Base-by-base conservation (phyloP, 768 basidiomycete species). In the Auricularia auricula-judae region DNA sequence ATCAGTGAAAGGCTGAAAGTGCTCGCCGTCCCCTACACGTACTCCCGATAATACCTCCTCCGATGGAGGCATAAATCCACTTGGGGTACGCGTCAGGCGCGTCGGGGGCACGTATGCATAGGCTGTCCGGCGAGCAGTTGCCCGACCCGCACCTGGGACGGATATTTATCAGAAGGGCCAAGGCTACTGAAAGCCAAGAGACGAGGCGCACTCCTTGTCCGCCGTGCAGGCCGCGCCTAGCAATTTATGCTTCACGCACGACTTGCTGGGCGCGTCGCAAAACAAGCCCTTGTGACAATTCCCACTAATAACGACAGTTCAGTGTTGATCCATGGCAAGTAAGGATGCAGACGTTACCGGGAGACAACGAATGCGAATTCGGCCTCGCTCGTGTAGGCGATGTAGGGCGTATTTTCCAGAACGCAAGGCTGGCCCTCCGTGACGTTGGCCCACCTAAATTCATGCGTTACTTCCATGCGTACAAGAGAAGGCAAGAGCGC, bases 341-440 rank as follows among this genome's bases (percentile, higher is more conserved):
- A 12, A 3, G 36, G 7, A 23, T 18, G 16, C 10, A 72, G 78
- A 36, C 29, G 29, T 29, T 70, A 89, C 91, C 91, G 83, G 64
- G 91, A 93, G 2, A 93, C 85, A 62, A 93, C 86, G 72, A 90
- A 84, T 54, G 88, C 81, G 66, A 86, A 91, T 72, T 88, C 85
- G 51, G 76, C 78, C 2, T 67, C 67, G 29, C 78, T 69, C 0
- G 82, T 78, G 70, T 91, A 92, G 1, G 84, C 87, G 59, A 84
- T 86, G 71, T 91, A 94, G 2, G 84, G 81, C 0, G 85, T 88
- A 73, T 95, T 94, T 73, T 94, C 91, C 23, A 88, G 80, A 0
- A 80, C 75, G 69, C 93, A 94, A 33, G 76, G 54, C 61, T 80
- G 76, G 4, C 86, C 85, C 4, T 83, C 74, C 0, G 91, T 89